phyloP scores from a whole-genome alignment of 2,329 filamentous ascomycete species.

The Trichoderma koningii region DNA sequence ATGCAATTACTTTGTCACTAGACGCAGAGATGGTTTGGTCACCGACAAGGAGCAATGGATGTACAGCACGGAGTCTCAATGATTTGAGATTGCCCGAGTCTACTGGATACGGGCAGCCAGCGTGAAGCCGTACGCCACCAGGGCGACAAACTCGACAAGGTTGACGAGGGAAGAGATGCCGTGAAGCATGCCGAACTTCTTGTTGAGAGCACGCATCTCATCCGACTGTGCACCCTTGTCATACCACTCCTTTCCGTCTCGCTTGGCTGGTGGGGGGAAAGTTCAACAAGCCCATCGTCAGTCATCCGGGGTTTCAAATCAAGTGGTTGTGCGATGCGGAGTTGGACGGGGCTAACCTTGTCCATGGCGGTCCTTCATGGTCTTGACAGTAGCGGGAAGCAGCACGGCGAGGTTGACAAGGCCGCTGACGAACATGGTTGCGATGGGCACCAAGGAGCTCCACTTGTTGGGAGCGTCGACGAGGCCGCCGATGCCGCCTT shows the following conservation, averaged over 20 bases:
- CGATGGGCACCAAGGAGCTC: constrained; percentile 68
- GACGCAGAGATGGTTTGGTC: neutral
- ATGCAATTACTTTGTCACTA: constrained; percentile 1
- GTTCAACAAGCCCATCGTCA: neutral
- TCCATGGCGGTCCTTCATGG: constrained; percentile 74
- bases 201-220: constrained; percentile 81
- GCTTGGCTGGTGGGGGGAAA: constrained; percentile 64
- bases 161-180: constrained; percentile 81
- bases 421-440: constrained; percentile 69
- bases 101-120: constrained; percentile 65
- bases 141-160: constrained; percentile 67
- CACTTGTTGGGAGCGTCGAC: constrained; percentile 62
- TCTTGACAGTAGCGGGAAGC: constrained; percentile 72
- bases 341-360: constrained; percentile 63
- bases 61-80: neutral
- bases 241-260: constrained; percentile 85
- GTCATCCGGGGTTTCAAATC: constrained; percentile 29
- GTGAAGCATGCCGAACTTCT: constrained; percentile 76
- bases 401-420: constrained; percentile 70
- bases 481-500: constrained; percentile 56
- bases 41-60: neutral
- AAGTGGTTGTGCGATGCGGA: neutral
- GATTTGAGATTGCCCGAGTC: constrained; percentile 24
- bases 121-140: constrained; percentile 75
- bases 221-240: constrained; percentile 77